phyloP scores from a whole-genome alignment of 1,284 basidiomycete genomes.

The Tremellales sp. region DNA sequence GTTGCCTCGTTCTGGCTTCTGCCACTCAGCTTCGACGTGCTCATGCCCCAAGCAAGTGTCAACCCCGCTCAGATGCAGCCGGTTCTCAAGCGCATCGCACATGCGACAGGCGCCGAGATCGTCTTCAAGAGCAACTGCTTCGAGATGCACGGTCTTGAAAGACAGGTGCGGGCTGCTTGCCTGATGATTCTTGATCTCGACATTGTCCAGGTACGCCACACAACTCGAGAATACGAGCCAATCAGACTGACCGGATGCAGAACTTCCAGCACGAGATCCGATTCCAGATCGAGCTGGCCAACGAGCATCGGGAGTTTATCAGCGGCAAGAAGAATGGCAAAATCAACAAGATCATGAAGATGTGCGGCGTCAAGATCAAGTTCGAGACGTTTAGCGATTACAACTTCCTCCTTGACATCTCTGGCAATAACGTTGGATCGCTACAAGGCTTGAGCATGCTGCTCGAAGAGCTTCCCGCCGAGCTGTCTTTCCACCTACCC shows the following conservation, averaged over 20 bases:
- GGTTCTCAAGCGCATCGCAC: slow-evolving; percentile 80
- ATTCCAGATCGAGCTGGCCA: slow-evolving; percentile 96
- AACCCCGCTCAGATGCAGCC: slow-evolving; percentile 80
- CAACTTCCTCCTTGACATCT: slow-evolving; percentile 95
- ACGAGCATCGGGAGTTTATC: slow-evolving; percentile 98
- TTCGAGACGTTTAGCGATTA: slow-evolving; percentile 98
- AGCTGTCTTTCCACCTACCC: slow-evolving; percentile 97
- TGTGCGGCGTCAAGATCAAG: slow-evolving; percentile 94
- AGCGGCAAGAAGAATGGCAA: slow-evolving; percentile 98
- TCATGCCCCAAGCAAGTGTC: slow-evolving; percentile 69
- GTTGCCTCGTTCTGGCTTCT: slow-evolving; percentile 94
- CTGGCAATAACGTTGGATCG: slow-evolving; percentile 74
- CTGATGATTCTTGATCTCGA: slow-evolving; percentile 85
- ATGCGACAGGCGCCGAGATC: slow-evolving; percentile 83
- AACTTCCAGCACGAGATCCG: slow-evolving; percentile 94
- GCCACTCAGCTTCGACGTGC: slow-evolving; percentile 86
- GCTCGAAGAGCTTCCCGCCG: slow-evolving; percentile 96
- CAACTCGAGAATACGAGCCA: background rate
- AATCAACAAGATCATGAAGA: slow-evolving; percentile 98
- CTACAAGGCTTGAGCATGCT: slow-evolving; percentile 83
- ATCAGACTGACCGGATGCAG: too few relatives aligned
- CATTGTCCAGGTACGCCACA: slow-evolving; percentile 66
- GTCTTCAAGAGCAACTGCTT: slow-evolving; percentile 98
- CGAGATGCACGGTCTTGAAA: slow-evolving; percentile 93
- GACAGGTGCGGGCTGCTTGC: slow-evolving; percentile 82